Percentiles rank a stretch among this genome's conserved stretches.
phyloP scores from a whole-genome alignment of 768 basidiomycete species.

The Piloderma croceum region DNA sequence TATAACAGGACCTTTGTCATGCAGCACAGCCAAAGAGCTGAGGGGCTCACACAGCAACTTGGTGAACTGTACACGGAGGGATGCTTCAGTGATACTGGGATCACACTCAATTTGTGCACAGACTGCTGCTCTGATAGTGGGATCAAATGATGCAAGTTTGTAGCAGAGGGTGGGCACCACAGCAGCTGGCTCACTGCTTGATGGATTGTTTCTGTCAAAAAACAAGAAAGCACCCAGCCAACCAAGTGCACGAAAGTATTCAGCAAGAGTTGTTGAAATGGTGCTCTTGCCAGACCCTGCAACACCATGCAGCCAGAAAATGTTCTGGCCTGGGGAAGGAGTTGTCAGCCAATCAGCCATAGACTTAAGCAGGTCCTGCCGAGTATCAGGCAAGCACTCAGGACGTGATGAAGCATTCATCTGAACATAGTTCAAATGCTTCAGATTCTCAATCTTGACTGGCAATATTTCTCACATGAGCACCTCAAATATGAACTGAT shows the following conservation, averaged over 20 bases:
- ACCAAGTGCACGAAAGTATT: slow-evolving; percentile 3
- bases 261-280: slow-evolving; percentile 14
- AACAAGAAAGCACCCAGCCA: slow-evolving; percentile 17
- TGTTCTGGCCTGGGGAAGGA: slow-evolving; percentile 7
- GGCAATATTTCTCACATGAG: no score
- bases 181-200: slow-evolving; percentile 5
- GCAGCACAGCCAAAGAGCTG: slow-evolving; percentile 4
- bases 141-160: slow-evolving; percentile 8
- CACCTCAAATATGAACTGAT: no score
- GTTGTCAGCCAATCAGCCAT: slow-evolving; percentile 10
- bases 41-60: no score
- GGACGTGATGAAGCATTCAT: no score
- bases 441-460: no score
- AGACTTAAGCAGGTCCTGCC: slow-evolving; percentile 3
- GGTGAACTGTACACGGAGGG: neutral
- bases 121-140: slow-evolving; percentile 13
- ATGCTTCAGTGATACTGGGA: slow-evolving; percentile 2
- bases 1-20: slow-evolving; percentile 6
- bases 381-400: slow-evolving; percentile 12
- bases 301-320: slow-evolving; percentile 17
- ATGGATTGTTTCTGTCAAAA: slow-evolving; percentile 10
- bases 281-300: no score
- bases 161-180: slow-evolving; percentile 10
- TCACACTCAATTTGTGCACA: neutral
- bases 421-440: slow-evolving; percentile 21